Percentiles rank a stretch among this genome's conserved stretches.
These are phyloP conservation scores for Fusarium chlamydosporum DNA, from an alignment of 2,329 filamentous ascomycete species.

Conservation along the genomic window DNA sequence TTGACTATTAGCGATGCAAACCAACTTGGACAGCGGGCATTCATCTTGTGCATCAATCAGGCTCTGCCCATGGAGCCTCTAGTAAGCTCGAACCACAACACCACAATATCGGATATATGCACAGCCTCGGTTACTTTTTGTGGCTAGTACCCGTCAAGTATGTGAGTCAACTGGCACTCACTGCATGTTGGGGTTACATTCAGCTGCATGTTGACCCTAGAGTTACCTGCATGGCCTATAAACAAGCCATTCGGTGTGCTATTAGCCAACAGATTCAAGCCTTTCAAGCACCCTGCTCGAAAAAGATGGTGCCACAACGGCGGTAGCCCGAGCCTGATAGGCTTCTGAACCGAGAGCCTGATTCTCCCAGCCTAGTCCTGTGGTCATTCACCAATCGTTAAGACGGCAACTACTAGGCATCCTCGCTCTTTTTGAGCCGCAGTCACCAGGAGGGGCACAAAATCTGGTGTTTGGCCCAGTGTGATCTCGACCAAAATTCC, in stretches of 20 bases:
- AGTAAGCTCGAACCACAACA: too few relatives aligned
- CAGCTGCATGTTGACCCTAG: conserved; percentile 1
- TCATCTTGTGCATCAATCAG: too few relatives aligned
- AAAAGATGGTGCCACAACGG: not conserved
- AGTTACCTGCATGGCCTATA: conserved; percentile 10
- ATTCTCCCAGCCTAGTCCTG: not conserved
- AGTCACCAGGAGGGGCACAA: conserved; percentile 1
- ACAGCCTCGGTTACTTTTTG: not conserved
- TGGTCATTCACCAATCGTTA: not conserved
- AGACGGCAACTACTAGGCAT: not conserved
- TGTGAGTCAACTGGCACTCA: not conserved
- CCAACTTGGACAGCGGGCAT: too few relatives aligned
- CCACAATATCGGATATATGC: not conserved
- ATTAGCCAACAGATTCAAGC: not conserved
- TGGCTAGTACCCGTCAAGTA: not conserved
- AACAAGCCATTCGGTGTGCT: not conserved
- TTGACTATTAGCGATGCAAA: too few relatives aligned
- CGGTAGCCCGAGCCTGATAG: not conserved
- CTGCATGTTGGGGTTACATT: conserved; percentile 6
- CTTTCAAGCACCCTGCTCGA: not conserved
- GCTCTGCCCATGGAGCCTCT: too few relatives aligned
- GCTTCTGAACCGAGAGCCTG: not conserved
- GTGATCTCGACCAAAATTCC: not conserved
- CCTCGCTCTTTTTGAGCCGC: conserved; percentile 17
- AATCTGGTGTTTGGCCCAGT: conserved; percentile 9